Conservation (phyloP, 2,329 filamentous ascomycete genomes). For the Cytospora mali region DNA sequence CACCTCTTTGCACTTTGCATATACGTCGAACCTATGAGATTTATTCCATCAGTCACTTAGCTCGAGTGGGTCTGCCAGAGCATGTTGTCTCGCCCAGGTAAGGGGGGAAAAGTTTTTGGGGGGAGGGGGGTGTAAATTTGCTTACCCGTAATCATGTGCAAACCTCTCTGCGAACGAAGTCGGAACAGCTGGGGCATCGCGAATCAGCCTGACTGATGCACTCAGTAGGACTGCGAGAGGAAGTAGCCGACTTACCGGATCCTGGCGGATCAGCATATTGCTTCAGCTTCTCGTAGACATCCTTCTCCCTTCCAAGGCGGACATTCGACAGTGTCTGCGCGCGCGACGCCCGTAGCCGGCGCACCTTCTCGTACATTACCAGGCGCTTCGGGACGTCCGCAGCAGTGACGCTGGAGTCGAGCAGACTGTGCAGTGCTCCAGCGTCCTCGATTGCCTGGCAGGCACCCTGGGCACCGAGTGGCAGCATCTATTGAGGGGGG, state of each 20-base stretch:
- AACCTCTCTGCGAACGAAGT: slow-evolving; percentile 1
- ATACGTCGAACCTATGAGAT: slow-evolving; percentile 19
- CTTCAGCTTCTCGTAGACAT: slow-evolving; percentile 30
- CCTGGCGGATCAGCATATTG: slow-evolving; percentile 29
- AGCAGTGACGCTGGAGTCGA: slow-evolving; percentile 26
- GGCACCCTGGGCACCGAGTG: slow-evolving; percentile 37
- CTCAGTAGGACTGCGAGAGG: not conserved
- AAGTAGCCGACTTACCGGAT: slow-evolving; percentile 23
- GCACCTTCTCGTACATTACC: slow-evolving; percentile 32
- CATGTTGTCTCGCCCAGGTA: not conserved
- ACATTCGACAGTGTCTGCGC: slow-evolving; percentile 34
- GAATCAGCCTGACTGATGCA: slow-evolving; percentile 4
- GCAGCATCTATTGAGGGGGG: slow-evolving; percentile 37
- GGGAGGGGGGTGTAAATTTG: too few relatives aligned
- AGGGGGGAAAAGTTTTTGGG: too few relatives aligned
- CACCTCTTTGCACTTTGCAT: slow-evolving; percentile 22
- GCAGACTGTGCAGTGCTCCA: slow-evolving; percentile 35
- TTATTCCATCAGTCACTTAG: slow-evolving; percentile 8
- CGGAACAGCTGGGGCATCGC: not conserved
- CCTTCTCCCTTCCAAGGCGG: slow-evolving; percentile 29
- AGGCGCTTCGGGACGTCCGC: slow-evolving; percentile 29
- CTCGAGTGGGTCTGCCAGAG: slow-evolving; percentile 6
- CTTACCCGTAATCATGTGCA: slow-evolving; percentile 3
- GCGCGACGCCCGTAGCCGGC: slow-evolving; percentile 31
- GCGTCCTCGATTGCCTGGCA: slow-evolving; percentile 41